Base-by-base conservation (phyloP, 352 stramenopile species). In the Chrysophaeum taylorii region DNA sequence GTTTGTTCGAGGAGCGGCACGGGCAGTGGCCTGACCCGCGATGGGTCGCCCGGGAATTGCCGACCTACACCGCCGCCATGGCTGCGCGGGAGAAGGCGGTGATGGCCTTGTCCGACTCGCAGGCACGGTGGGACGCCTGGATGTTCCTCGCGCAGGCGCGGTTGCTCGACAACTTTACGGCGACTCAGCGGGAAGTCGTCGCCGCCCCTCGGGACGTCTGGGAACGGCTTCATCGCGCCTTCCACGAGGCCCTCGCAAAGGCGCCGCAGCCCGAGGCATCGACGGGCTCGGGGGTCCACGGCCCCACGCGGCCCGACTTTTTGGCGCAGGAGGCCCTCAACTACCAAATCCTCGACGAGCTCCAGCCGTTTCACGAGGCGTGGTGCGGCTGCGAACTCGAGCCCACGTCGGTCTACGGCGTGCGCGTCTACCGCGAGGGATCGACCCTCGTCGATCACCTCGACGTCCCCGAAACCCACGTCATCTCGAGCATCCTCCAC, bases 401-500 rank as follows among this genome's bases (percentile, higher is more conserved):
- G 41, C 74, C 70, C 37, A 72, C 77, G 29, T 78, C 75, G 23
- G 77, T 78, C 9, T 86, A 86, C 72, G 81, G 81, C 16, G 74
- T 84, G 64, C 76, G 81, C 0, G 52, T 84, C 0, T 86, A 86
- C 70, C 67, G 74, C 31, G 79, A 82, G 68, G 69, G 68, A 12
- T 79, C 76, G 0, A 73, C 73, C 35, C 62, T 86, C 18, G 70
- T 72, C 12, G 83, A 85, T 75, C 81, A 86, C 69, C 64, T 83
- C 16, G 81, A 85, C 68, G 78, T 79, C 52, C 37, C 75, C 4
- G 71, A 82, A 80, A 85, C 80, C 25, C 80, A 85, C 69, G 71
- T 85, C 7, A 81, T 85, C 38, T 78, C 71, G 7, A 76, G 62
- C 16, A 84, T 86, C 57, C 73, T 84, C 35, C 81, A 86, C 57